Base-by-base conservation (phyloP, 169 alveolate genomes). In the Plasmodium knowlesi region DNA sequence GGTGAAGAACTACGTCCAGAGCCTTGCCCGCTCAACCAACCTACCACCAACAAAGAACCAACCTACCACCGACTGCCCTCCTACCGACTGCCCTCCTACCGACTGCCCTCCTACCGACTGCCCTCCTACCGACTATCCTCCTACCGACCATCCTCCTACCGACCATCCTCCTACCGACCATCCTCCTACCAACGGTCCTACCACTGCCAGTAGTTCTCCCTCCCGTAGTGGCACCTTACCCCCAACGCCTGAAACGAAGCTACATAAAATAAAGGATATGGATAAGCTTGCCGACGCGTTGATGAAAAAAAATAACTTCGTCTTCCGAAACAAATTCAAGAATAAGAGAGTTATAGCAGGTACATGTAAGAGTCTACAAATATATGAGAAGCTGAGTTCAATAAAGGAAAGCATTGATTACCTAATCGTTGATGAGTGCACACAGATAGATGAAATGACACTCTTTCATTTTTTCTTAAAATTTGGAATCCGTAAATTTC, bases 331-430 rank as follows among this genome's bases (percentile, higher is more conserved):
- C 81, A 85, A 85, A 22, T 85, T 73, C 71, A 85, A 61, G 61
- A 85, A 85, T 41, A 85, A 85, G 81, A 85, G 93, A 76, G 86
- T 85, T 19, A 85, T 85, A 22, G 86, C 93, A 53, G 93, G 93
- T 0, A 85, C 93, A n/a, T 85, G 86, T 54, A 85, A 78, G 41
- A 85, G 93, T 74, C 46, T 85, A 25, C 50, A 74, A 19, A 74
- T 85, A 2, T 85, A 72, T 78, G 93, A 85, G 32, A 85, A 85
- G 46, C 61, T 85, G 37, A 85, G n/a, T 85, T 3, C 78, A 0
- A 76, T 85, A 12, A 85, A 25, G 22, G 34, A 74, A 28, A 85
- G 79, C 54, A 85, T 74, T 74, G 67, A 74, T 41, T 85, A 74
- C 28, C 46, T 85, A 53, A 85, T 85, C 41, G 93, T 78, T 10